phyloP scores from a whole-genome alignment of 2,329 filamentous ascomycete genomes.

The Ophiostoma montium region DNA sequence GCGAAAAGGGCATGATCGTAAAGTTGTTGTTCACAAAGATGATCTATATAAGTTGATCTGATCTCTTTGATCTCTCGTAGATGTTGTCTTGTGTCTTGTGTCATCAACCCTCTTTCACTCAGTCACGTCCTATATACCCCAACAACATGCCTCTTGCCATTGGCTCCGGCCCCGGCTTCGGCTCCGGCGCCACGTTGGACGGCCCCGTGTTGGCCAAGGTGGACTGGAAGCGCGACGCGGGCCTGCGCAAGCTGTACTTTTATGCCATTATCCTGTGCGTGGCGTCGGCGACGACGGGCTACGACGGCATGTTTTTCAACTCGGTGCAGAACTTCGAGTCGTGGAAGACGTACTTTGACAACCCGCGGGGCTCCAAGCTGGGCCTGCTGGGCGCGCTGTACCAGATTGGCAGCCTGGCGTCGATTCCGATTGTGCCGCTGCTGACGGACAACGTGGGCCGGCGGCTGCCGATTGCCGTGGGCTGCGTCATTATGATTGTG shows the following conservation, averaged over 20 bases:
- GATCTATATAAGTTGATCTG: too few species aligned
- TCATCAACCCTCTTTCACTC: neutral
- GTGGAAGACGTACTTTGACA: constrained; percentile 24
- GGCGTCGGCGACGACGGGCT: constrained; percentile 20
- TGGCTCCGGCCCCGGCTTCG: neutral
- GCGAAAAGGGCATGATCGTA: too few species aligned
- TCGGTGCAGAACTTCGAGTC: constrained; percentile 20
- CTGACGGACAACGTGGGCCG: constrained; percentile 31
- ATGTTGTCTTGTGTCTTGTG: neutral
- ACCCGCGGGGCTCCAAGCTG: constrained; percentile 21
- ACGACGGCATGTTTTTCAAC: constrained; percentile 22
- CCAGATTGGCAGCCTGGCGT: constrained; percentile 30
- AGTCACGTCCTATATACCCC: neutral
- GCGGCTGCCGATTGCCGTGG: constrained; percentile 29
- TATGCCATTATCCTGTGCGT: constrained; percentile 17
- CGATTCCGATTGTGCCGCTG: constrained; percentile 32
- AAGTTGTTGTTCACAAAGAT: too few species aligned
- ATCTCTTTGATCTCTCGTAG: neutral
- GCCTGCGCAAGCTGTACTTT: constrained; percentile 19
- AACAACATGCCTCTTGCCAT: neutral
- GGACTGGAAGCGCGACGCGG: constrained; percentile 14
- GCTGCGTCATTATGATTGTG: constrained; percentile 23
- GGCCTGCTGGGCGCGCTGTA: constrained; percentile 30
- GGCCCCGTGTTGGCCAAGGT: constrained; percentile 14
- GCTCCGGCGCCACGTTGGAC: constrained; percentile 9